These are phyloP conservation scores for Skeletonema menzelii DNA, from an alignment of 108 stramenopile species.

Conservation along the genomic window DNA sequence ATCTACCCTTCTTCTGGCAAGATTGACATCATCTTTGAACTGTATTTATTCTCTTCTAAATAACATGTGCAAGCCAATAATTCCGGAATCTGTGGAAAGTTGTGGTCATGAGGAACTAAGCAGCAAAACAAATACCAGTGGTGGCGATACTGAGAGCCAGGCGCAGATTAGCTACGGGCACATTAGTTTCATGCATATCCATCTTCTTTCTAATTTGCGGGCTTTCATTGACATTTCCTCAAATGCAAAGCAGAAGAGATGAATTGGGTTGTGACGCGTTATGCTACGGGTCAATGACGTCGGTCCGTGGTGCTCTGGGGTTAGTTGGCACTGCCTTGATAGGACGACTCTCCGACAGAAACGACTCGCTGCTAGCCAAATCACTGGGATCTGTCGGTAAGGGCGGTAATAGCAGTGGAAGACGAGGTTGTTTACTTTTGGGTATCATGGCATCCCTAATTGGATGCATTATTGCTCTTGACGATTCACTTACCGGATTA, in stretches of 20 bases:
- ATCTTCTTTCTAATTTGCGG: conserved; percentile 29
- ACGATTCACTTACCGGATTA: conserved; percentile 45
- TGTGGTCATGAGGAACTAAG: too few relatives aligned
- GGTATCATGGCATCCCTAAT: conserved; percentile 58
- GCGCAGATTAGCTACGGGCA: conserved; percentile 3
- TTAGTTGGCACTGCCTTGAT: conserved; percentile 69
- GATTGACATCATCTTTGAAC: too few relatives aligned
- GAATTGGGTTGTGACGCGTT: conserved; percentile 70
- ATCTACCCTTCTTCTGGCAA: too few relatives aligned
- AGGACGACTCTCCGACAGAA: conserved; percentile 70
- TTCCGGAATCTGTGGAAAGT: too few relatives aligned
- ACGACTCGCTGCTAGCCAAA: conserved; percentile 20
- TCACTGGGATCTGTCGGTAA: conserved; percentile 23
- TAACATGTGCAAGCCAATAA: neutral
- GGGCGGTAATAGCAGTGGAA: conserved; percentile 43
- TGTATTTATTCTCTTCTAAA: too few relatives aligned
- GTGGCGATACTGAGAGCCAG: neutral
- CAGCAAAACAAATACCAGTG: neutral
- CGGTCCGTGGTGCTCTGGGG: conserved; percentile 62
- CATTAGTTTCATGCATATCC: conserved; percentile 15
- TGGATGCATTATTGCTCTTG: conserved; percentile 43
- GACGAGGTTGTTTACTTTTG: conserved; percentile 58
- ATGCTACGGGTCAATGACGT: conserved; percentile 81
- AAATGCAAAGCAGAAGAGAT: conserved; percentile 65
- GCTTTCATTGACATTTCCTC: conserved; percentile 63